Base-by-base conservation (phyloP, 306 rosid genomes). In the Boehmeria nivea region DNA sequence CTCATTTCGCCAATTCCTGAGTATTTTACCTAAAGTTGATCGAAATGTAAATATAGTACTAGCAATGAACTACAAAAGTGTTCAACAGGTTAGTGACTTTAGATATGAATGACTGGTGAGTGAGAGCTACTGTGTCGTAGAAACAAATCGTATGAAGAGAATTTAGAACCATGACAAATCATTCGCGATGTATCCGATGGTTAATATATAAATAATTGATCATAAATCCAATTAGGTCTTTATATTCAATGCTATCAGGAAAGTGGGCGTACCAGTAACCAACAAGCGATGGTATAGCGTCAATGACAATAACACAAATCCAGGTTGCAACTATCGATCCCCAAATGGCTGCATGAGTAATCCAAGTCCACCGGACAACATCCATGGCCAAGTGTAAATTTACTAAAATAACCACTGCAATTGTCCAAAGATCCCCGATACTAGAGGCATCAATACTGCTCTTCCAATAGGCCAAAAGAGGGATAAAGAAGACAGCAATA, bases 341-440 rank as follows among this genome's bases (percentile, higher is more conserved):
- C 99, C 99, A 91, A 54, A 87, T 81, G 63, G 80, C 69, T n/a
- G 83, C 87, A 76, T 91, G 99, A 56, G 64, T 54, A 67, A 87
- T 16, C 85, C 89, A 80, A 33, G 13, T 72, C 99, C 99, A 91
- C 48, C 96, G 70, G 54, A 76, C 59, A 17, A 87, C 77, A 46
- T 91, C 99, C 95, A 91, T 91, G 54, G 99, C 93, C 81, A 91
- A 75, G 74, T 91, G 96, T 51, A 87, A 54, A 70, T 91, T 91
- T 28, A 87, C 99, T 72, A 87, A 43, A 59, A 91, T 75, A 63
- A 87, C 99, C 52, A 82, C 73, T 7, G 93, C 72, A 49, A 91
- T 81, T 13, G 88, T 87, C 99, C 99, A 91, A 55, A 91, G 99
- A 75, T 91, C 96, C 60, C 99, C 99, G 24, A 91, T 72, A 64